Evolutionary conservation across 2,329 filamentous ascomycete genomes (phyloP).

Genomic region (Fusarium dimerum): DNA sequence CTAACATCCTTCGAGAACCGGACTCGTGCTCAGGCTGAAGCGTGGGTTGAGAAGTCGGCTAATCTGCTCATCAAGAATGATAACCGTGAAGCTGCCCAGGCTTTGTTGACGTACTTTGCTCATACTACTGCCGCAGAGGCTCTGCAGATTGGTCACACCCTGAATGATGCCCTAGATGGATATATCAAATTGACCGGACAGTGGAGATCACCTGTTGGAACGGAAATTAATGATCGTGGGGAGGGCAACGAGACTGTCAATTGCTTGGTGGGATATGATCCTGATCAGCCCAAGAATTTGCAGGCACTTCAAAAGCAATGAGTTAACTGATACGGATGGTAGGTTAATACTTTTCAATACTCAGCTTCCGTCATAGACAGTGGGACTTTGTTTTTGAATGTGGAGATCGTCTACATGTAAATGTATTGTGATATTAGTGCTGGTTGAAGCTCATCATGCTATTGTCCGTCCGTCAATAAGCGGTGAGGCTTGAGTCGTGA

Average conservation of each 20-base stretch:
- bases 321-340: background rate
- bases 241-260: conserved; percentile 26
- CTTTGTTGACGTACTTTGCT: conserved; percentile 23
- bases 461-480: too few relatives aligned
- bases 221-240: conserved; percentile 25
- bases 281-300: conserved; percentile 18
- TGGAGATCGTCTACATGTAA: too few relatives aligned
- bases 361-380: too few relatives aligned
- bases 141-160: conserved; percentile 13
- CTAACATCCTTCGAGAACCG: conserved; percentile 14
- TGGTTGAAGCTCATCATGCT: too few relatives aligned
- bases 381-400: too few relatives aligned
- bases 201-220: conserved; percentile 19
- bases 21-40: conserved; percentile 14
- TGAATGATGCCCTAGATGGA: conserved; percentile 22
- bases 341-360: too few relatives aligned
- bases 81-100: conserved; percentile 14
- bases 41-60: conserved; percentile 24
- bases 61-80: conserved; percentile 17
- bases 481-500: too few relatives aligned
- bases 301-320: background rate
- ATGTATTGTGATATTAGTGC: too few relatives aligned
- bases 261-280: conserved; percentile 24
- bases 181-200: conserved; percentile 25
- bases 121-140: conserved; percentile 21